Conservation (phyloP, 169 alveolate genomes). For the Neospora caninum region DNA sequence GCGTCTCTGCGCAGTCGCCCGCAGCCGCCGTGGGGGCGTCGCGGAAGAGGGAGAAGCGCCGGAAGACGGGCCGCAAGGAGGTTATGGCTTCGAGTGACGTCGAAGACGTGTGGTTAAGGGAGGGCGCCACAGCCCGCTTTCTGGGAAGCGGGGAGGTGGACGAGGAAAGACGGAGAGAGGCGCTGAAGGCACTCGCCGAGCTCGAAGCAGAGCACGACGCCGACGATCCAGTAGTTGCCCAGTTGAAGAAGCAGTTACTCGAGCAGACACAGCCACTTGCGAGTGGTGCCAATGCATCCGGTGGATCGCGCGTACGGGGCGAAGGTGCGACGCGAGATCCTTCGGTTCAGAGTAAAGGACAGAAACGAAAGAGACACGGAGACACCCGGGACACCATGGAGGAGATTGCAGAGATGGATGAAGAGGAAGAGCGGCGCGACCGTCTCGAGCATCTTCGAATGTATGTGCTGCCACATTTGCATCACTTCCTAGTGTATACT, state of each 20-base stretch:
- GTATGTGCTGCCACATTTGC: neutral
- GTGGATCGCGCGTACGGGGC: neutral
- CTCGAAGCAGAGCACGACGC: neutral
- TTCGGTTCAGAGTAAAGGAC: neutral
- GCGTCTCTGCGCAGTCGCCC: neutral
- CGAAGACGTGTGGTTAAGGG: neutral
- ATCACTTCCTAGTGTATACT: too few relatives aligned
- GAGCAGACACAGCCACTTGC: neutral
- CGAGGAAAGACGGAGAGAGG: conserved; percentile 9
- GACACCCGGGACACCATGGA: neutral
- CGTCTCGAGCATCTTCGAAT: neutral
- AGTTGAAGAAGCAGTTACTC: neutral
- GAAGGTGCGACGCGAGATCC: neutral
- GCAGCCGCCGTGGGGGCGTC: neutral
- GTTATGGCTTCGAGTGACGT: neutral
- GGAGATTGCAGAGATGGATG: neutral
- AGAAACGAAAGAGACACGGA: neutral
- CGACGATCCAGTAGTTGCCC: neutral
- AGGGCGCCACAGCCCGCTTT: neutral
- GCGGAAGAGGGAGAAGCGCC: neutral
- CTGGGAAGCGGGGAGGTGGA: neutral
- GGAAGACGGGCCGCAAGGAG: neutral
- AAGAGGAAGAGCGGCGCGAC: neutral
- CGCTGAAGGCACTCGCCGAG: neutral
- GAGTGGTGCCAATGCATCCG: neutral